A percentile compares a stretch with the other conserved stretches of the same genome.
These are phyloP conservation scores for Camellia lanceoleosa DNA, from an alignment of 148 eudicot genomes.

Conservation along the genomic window DNA sequence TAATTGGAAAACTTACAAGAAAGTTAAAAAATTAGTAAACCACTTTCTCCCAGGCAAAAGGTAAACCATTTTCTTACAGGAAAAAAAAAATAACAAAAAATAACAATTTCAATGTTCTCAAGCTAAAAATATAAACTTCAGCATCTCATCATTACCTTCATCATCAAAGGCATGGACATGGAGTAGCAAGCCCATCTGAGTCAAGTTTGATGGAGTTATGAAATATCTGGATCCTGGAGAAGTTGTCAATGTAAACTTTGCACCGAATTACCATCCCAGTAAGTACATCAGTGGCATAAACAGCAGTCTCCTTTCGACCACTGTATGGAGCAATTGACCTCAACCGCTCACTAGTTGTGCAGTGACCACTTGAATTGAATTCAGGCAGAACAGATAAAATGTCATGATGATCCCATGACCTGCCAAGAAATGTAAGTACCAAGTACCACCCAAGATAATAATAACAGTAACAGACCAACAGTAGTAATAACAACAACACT, in stretches of 20 bases:
- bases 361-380: constrained; percentile 63
- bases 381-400: constrained; percentile 74
- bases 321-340: constrained; percentile 78
- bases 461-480: neutral
- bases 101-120: neutral
- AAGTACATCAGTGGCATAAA: constrained; percentile 78
- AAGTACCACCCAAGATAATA: neutral
- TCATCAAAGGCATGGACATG: constrained; percentile 83
- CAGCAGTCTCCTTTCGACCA: constrained; percentile 90
- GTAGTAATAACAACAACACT: neutral
- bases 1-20: neutral
- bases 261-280: constrained; percentile 79
- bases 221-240: constrained; percentile 83
- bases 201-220: constrained; percentile 90
- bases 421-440: constrained; percentile 28
- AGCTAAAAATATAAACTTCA: neutral
- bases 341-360: constrained; percentile 88
- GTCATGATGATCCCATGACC: constrained; percentile 99
- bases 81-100: neutral
- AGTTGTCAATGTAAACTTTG: constrained; percentile 82
- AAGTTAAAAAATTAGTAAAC: too few species aligned
- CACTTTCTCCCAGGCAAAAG: too few species aligned
- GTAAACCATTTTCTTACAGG: too few species aligned
- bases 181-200: constrained; percentile 83
- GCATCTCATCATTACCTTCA: constrained; percentile 53